Conservation (phyloP, 805 yeast genomes). For the Kodamaea jinghongensis region DNA sequence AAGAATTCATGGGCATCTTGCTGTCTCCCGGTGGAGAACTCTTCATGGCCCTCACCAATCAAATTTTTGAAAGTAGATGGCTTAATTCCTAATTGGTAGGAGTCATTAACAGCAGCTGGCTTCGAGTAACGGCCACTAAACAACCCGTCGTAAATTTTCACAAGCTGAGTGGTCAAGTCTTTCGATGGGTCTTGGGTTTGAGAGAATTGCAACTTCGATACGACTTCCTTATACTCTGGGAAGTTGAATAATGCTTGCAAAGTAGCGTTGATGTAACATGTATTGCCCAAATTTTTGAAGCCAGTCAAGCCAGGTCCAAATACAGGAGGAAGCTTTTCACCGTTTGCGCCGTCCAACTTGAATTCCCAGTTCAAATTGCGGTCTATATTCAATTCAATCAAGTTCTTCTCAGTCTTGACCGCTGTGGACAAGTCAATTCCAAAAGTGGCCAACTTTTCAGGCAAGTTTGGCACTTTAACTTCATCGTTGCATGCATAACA, state of each 20-base stretch:
- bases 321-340: slow-evolving; percentile 60
- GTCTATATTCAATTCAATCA: slow-evolving; percentile 87
- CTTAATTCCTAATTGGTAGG: slow-evolving; percentile 71
- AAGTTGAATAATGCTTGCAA: slow-evolving; percentile 65
- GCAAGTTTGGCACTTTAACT: slow-evolving; percentile 64
- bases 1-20: slow-evolving; percentile 95
- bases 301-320: slow-evolving; percentile 83
- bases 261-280: slow-evolving; percentile 85
- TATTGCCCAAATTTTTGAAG: slow-evolving; percentile 83
- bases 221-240: slow-evolving; percentile 38
- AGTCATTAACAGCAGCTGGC: slow-evolving; percentile 44
- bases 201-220: slow-evolving; percentile 27
- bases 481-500: slow-evolving; percentile 92
- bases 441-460: slow-evolving; percentile 48
- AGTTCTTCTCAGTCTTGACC: slow-evolving; percentile 78
- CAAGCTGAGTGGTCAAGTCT: slow-evolving; percentile 70
- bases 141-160: slow-evolving; percentile 79
- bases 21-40: slow-evolving; percentile 82
- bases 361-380: slow-evolving; percentile 95
- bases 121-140: slow-evolving; percentile 68
- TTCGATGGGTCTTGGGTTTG: slow-evolving; percentile 45
- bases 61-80: slow-evolving; percentile 75
- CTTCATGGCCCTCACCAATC: slow-evolving; percentile 75
- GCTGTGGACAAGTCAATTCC: slow-evolving; percentile 60
- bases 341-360: slow-evolving; percentile 68